Evolutionary conservation across 306 rosid genomes (phyloP), one percentile per base, ranked within the genome.

Genomic region (Vigna trinervia): DNA sequence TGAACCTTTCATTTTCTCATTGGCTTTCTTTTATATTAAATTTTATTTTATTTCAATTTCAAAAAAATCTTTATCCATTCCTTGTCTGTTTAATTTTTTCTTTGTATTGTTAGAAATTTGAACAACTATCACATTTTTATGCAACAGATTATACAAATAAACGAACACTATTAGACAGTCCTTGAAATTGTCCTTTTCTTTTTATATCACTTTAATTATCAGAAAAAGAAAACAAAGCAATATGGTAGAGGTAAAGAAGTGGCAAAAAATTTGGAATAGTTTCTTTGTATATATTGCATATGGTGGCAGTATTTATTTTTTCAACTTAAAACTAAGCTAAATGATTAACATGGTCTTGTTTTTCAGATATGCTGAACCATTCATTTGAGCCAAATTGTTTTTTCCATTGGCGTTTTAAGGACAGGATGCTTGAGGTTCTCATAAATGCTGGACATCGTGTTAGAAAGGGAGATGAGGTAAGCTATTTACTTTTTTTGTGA

Each of bases 371-470:
- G 98, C 84, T 95, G 80, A 95, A 95, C 86, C 98, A 95, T 92
- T 95, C 98, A 9, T 92, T 85, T 76, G 87, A 84, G 83, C 98
- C 98, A 67, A 95, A 95, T 75, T 95, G 98, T 63, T 95, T 90
- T 87, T 87, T 95, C 79, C 98, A 95, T 77, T 95, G 98, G 98
- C 97, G 97, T 70, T 90, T 84, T 80, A 95, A 92, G 85, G 98
- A 95, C 77, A 86, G 96, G 68, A 95, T 95, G 98, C 92, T 92
- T 74, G 98, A 95, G 86, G 98, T 95, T 76, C 91, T 95, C 88
- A 95, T 87, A 85, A 95, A 92, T 88, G 97, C 98, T 74, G 98
- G 98, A 46, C 92, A 92, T 72, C 71, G 54, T 71, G 90, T 95
- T 77, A 84, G 68, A 86, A 95, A 90, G 78, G 98, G 98, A 51